Evolutionary conservation across 257 asterid species (phyloP), one percentile per base, ranked within the genome.

Genomic region (Primulina huaijiensis): DNA sequence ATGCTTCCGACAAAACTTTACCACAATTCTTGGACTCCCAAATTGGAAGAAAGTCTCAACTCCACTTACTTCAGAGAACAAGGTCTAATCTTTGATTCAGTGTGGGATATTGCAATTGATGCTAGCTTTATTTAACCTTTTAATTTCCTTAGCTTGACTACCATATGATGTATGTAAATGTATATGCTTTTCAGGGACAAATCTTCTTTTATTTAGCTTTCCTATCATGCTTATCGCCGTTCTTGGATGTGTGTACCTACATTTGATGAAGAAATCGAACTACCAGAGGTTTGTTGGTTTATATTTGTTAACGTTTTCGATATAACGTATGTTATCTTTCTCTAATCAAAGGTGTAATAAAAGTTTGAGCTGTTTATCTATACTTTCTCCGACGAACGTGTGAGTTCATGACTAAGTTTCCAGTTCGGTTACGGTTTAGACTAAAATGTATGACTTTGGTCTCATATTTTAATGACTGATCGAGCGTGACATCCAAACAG

Each of bases 1-100:
- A 80, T 85, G 89, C 65, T 81, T 67, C 90, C 94, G 34, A 81
- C 86, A 63, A 68, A 69, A 40, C 76, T 73, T 31, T 87, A 81
- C 80, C 83, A 83, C 75, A 2, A 27, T 67, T 52, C 71, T 4
- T 87, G 94, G 94, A 37, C 79, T 60, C 85, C 77, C 35, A 69
- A 78, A 21, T 67, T 85, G 37, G 69, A 57, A 0, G 19, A 62
- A 19, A 64, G 11, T 2, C 81, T 86, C 75, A 77, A 75, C 73
- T 79, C 88, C 67, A 83, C 90, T 50, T 83, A 77, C 73, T 80
- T 85, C 72, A 52, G 83, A 70, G 90, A 85, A 75, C 86, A 83
- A 85, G 88, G 85, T 83, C 4, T 50, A 1, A 50, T 16, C 8
- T 14, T 16, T 50, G 56, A 3, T 50, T 43, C 2, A 14, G 4